A percentile compares a stretch with the other conserved stretches of the same genome.
Conservation (phyloP, 805 yeast genomes). For the Metschnikowia orientalis region DNA sequence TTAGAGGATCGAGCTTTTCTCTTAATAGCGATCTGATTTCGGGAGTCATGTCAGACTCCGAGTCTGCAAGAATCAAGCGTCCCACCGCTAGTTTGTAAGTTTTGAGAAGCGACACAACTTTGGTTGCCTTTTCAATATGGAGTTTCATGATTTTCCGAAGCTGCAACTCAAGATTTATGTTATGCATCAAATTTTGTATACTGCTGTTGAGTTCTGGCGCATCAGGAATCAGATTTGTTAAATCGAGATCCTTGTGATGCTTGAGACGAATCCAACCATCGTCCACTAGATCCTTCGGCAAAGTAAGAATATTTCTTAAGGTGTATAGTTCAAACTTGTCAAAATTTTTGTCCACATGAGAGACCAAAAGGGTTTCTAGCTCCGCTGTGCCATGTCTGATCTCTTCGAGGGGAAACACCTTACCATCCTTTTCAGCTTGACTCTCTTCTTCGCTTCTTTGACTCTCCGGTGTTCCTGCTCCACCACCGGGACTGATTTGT, state of each 20-base stretch:
- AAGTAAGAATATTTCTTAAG: constrained; percentile 65
- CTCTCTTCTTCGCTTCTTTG: constrained; percentile 12
- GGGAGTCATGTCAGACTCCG: constrained; percentile 17
- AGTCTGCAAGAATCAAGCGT: constrained; percentile 16
- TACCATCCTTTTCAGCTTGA: constrained; percentile 6
- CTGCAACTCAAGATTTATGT: constrained; percentile 41
- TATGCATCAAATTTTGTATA: constrained; percentile 25
- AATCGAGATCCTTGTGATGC: constrained; percentile 59
- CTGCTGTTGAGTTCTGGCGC: constrained; percentile 2
- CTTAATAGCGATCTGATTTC: constrained; percentile 26
- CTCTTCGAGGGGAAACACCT: constrained; percentile 38
- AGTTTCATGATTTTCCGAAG: constrained; percentile 38
- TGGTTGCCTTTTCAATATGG: constrained; percentile 36
- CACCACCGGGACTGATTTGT: constrained; percentile 13
- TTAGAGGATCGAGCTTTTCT: constrained; percentile 38
- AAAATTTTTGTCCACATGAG: constrained; percentile 72
- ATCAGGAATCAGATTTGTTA: constrained; percentile 8
- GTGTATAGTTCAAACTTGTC: constrained; percentile 84
- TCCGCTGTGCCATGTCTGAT: constrained; percentile 76
- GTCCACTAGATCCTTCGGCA: constrained; percentile 62
- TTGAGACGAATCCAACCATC: constrained; percentile 63
- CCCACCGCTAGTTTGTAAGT: constrained; percentile 28
- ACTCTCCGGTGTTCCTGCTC: constrained; percentile 3
- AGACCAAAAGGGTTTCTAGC: constrained; percentile 70
- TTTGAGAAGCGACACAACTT: constrained; percentile 29